Evolutionary conservation across 371 early-diverging fungal genomes (phyloP), one percentile per base, ranked within the genome.

Genomic region (Apophysomyces variabilis): DNA sequence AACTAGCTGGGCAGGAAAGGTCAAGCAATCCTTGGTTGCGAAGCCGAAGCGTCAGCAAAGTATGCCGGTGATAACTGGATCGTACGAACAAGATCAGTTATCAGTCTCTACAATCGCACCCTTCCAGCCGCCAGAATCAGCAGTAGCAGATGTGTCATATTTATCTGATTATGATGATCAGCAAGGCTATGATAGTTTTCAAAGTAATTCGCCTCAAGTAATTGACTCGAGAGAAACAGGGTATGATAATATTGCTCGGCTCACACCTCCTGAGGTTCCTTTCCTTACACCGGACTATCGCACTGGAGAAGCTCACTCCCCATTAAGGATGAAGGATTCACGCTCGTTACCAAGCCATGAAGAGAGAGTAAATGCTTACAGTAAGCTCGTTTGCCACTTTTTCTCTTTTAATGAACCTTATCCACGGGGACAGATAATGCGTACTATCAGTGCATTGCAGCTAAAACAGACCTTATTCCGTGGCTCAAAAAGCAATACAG

Each of bases 401-500:
- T 39, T 18, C 8, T 16, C n/a, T 7, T 14, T 18, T 7, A 47
- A 14, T n/a, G 7, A 7, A 47, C 47, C 7, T 14, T n/a, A 13
- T 18, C 16, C 47, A 47, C 3, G n/a, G 7, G 37, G 4, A 57
- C 14, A 75, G 75, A 62, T 32, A 60, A 67, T 46, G 75, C 71
- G 0, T 75, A 75, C 56, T 62, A 68, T 11, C 66, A 71, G 32
- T 70, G 71, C 41, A 70, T 75, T 21, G 44, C 41, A 37, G 71
- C 75, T 16, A 60, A 61, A 14, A 66, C 75, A 3, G 61, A 68
- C n/a, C 37, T 75, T 37, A 60, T 66, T 32, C 66, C 69, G 16
- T 75, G 75, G 75, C 41, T 75, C 7, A 71, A 68, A 32, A 75
- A 71, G 16, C 75, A 75, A 54, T 66, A 70, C 57, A 67, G 62